Conservation (phyloP, 2,329 filamentous ascomycete species). For the Calonectria montana region DNA sequence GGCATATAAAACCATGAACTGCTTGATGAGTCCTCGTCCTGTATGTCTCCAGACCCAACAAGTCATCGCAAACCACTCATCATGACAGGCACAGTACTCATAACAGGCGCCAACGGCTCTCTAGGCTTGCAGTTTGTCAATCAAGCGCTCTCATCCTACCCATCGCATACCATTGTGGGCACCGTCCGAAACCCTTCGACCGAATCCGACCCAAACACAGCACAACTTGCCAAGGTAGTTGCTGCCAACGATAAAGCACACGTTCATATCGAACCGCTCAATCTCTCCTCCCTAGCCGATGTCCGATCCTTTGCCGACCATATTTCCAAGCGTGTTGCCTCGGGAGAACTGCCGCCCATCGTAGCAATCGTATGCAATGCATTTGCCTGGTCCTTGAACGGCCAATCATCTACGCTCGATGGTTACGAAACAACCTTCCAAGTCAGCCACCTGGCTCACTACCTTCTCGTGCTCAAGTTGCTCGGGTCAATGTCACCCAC, state of each 20-base stretch:
- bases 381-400: constrained; percentile 26
- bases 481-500: constrained; percentile 28
- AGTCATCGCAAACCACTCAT: neutral
- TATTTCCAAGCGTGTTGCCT: neutral
- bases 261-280: constrained; percentile 26
- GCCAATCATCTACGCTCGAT: constrained; percentile 24
- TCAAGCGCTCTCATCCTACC: constrained; percentile 25
- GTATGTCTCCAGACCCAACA: neutral
- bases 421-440: constrained; percentile 35
- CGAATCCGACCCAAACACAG: constrained; percentile 44
- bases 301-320: constrained; percentile 23
- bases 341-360: constrained; percentile 24
- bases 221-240: constrained; percentile 40
- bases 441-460: constrained; percentile 33
- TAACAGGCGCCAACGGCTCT: constrained; percentile 54
- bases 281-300: constrained; percentile 23
- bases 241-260: neutral
- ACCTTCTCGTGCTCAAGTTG: constrained; percentile 35
- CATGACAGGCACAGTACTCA: constrained; percentile 49
- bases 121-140: constrained; percentile 28
- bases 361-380: constrained; percentile 37
- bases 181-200: constrained; percentile 47
- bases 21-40: neutral
- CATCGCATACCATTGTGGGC: constrained; percentile 42
- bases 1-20: neutral